phyloP scores from a whole-genome alignment of 2,329 filamentous ascomycete species.

The Gaeumannomyces sp. region DNA sequence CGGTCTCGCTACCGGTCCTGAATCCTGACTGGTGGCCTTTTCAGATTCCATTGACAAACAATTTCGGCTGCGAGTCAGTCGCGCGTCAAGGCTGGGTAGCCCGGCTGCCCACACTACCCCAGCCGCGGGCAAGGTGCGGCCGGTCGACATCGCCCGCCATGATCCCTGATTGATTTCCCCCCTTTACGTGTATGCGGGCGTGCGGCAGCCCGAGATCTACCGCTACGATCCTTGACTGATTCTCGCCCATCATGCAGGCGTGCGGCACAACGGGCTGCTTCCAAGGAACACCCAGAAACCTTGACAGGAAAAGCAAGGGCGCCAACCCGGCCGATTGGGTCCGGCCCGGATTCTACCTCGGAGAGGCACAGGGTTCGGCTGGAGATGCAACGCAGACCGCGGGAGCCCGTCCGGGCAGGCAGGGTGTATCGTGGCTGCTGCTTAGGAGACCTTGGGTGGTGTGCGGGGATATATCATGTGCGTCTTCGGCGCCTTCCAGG shows the following conservation, averaged over 20 bases:
- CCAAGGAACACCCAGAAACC: too few relatives aligned
- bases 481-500: background rate
- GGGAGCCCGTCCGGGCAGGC: background rate
- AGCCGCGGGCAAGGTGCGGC: too few relatives aligned
- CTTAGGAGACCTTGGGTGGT: background rate
- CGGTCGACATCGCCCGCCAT: background rate
- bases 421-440: background rate
- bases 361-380: too few relatives aligned
- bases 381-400: background rate
- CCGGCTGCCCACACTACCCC: background rate
- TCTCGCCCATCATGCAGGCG: too few relatives aligned
- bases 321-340: too few relatives aligned
- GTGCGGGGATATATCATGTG: background rate
- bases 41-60: background rate
- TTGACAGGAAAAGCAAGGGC: too few relatives aligned
- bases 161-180: background rate
- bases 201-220: too few relatives aligned
- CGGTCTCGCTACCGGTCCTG: background rate
- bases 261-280: too few relatives aligned
- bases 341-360: too few relatives aligned
- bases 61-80: background rate
- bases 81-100: background rate
- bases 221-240: too few relatives aligned
- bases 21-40: background rate
- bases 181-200: too few relatives aligned